Base-by-base conservation (phyloP, 257 asterid genomes). In the Fraxinus excelsior region DNA sequence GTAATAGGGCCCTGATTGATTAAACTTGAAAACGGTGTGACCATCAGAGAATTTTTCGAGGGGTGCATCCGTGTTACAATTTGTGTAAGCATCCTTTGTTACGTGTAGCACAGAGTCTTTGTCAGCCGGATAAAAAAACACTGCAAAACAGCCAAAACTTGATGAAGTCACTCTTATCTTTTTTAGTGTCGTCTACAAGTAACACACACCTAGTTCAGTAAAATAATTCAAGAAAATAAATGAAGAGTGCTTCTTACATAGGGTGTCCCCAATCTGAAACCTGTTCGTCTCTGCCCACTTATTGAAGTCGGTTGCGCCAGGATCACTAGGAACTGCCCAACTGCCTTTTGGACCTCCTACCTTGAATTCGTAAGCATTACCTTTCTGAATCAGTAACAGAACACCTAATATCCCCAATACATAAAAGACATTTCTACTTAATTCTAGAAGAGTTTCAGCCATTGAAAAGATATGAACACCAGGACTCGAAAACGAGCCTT, bases 81-180 rank as follows among this genome's bases (percentile, higher is more conserved):
- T 83, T 19, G 81, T 69, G 79, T 88, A 92, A 79, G 88, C 88
- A 0, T 87, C 89, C 81, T 92, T 82, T 28, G 76, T 89, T 68
- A 94, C 98, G 7, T 31, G 86, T 1, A 89, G 90, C 60, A 92
- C 94, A 0, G 97, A 89, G 84, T 94, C 97, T 70, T 86, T 84
- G 72, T 87, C 84, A 0, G 84, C 83, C 0, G 74, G 37, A 75
- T 91, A 92, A 18, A 83, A 83, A 37, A 94, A 94, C 80, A 89
- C 98, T 92, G 91, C 88, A 75, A 62, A 62, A 62, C 32, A 12
- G 8, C 35, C 26, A 62, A 26, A 25, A 4, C 28, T 62, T 1
- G 32, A 62, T 25, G 19, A 51, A 18, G 23, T 51, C 25, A 56
- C 65, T 51, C 67, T 28, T 60, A 3, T 60, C 14, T 21, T 58